Conservation (phyloP, 2,329 filamentous ascomycete species). For the Akanthomyces dipterigenus region DNA sequence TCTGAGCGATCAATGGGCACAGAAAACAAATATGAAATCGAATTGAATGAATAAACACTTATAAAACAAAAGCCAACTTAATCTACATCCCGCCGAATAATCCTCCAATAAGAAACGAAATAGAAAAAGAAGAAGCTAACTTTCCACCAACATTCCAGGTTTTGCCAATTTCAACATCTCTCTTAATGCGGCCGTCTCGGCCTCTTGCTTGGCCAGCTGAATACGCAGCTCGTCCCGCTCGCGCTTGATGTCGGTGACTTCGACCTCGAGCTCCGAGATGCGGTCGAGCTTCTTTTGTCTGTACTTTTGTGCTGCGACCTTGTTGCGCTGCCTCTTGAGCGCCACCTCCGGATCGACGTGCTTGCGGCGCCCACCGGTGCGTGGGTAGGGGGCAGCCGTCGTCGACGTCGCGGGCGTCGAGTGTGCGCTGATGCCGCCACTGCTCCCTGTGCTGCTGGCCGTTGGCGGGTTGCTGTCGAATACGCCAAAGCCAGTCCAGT, state of each 20-base stretch:
- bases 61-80: neutral
- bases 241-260: conserved; percentile 42
- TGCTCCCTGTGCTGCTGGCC: neutral
- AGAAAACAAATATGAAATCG: neutral
- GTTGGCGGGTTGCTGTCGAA: conserved; percentile 4
- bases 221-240: conserved; percentile 53
- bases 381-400: neutral
- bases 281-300: conserved; percentile 58
- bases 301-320: conserved; percentile 55
- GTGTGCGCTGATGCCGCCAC: neutral
- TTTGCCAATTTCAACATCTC: conserved; percentile 20
- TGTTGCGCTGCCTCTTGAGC: conserved; percentile 54
- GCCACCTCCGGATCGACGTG: conserved; percentile 16
- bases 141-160: neutral
- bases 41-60: neutral
- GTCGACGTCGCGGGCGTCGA: neutral
- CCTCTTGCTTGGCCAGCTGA: conserved; percentile 50
- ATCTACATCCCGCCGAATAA: conserved; percentile 2
- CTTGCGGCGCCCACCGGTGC: neutral
- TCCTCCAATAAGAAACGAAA: neutral
- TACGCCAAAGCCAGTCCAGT: conserved; percentile 7
- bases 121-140: conserved; percentile 3
- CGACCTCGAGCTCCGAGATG: conserved; percentile 47
- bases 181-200: conserved; percentile 50
- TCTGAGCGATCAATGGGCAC: neutral